phyloP scores from a whole-genome alignment of 345 rosid species.

The Iberis pinnata region DNA sequence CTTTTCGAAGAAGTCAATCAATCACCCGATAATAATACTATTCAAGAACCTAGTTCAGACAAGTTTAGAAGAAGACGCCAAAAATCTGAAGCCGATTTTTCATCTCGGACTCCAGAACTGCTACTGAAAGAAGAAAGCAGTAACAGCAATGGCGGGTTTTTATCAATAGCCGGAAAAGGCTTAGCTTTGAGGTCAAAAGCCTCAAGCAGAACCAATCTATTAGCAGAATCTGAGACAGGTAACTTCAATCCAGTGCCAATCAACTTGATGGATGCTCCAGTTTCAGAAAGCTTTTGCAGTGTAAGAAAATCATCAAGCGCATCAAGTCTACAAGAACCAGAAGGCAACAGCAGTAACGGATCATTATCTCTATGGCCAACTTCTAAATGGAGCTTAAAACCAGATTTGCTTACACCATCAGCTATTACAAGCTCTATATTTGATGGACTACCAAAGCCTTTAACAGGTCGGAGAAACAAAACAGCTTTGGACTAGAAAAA shows the following conservation, averaged over 20 bases:
- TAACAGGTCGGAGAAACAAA: conserved; percentile 59
- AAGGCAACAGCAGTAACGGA: conserved; percentile 25
- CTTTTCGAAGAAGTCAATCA: conserved; percentile 42
- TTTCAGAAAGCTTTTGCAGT: conserved; percentile 31
- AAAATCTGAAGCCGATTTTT: conserved; percentile 52
- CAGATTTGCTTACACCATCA: conserved; percentile 58
- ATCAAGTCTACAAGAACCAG: conserved; percentile 67
- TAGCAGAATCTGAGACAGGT: conserved; percentile 35
- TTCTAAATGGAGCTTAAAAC: conserved; percentile 55
- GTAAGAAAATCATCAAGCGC: conserved; percentile 88
- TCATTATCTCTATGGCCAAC: conserved; percentile 48
- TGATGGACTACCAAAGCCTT: conserved; percentile 56
- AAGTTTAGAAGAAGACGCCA: conserved; percentile 53
- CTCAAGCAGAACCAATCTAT: conserved; percentile 37
- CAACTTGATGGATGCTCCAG: conserved; percentile 35
- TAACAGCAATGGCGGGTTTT: conserved; percentile 32
- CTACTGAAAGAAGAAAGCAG: conserved; percentile 55
- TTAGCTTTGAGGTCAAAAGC: conserved; percentile 65
- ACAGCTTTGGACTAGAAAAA: conserved; percentile 63
- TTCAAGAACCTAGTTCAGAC: conserved; percentile 31
- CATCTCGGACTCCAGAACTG: conserved; percentile 41
- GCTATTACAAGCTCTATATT: conserved; percentile 57
- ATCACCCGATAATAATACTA: conserved; percentile 16
- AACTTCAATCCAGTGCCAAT: conserved; percentile 31
- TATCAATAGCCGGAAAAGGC: conserved; percentile 49